Percentiles rank a stretch among this genome's conserved stretches.
Conservation (phyloP, 148 eudicot species). For the Cornus suecica region DNA sequence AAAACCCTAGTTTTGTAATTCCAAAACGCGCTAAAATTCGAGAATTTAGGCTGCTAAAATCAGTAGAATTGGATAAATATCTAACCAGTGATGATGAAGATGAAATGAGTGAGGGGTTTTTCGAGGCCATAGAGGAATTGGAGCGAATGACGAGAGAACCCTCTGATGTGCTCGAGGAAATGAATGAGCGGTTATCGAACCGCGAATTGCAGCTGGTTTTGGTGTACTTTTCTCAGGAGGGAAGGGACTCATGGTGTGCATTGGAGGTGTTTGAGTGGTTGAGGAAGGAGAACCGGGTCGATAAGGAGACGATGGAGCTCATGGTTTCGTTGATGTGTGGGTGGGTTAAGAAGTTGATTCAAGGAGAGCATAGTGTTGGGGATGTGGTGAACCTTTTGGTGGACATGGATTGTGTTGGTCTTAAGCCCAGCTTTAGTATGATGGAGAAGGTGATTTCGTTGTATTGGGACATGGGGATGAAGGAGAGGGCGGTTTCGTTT, state of each 20-base stretch:
- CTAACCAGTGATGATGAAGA: constrained; percentile 64
- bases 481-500: constrained; percentile 52
- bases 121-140: constrained; percentile 87
- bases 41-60: constrained; percentile 43
- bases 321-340: constrained; percentile 93
- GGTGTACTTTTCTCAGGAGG: constrained; percentile 87
- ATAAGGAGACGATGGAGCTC: constrained; percentile 92
- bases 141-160: constrained; percentile 93
- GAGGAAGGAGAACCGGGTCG: constrained; percentile 80
- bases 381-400: constrained; percentile 79
- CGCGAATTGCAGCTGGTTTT: constrained; percentile 83
- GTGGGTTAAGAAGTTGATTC: constrained; percentile 83
- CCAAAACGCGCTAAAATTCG: constrained; percentile 32
- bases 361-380: constrained; percentile 40
- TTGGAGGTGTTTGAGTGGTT: constrained; percentile 97
- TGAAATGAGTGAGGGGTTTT: constrained; percentile 82
- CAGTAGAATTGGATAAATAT: constrained; percentile 66
- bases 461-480: constrained; percentile 68
- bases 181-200: constrained; percentile 68
- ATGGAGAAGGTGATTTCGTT: constrained; percentile 85
- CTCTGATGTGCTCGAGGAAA: constrained; percentile 76
- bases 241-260: constrained; percentile 97
- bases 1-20: constrained; percentile 19
- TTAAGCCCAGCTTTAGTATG: constrained; percentile 80
- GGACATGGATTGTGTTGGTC: constrained; percentile 97